Base-by-base conservation (phyloP, 2,329 filamentous ascomycete genomes). In the Mycocentrospora acerina region DNA sequence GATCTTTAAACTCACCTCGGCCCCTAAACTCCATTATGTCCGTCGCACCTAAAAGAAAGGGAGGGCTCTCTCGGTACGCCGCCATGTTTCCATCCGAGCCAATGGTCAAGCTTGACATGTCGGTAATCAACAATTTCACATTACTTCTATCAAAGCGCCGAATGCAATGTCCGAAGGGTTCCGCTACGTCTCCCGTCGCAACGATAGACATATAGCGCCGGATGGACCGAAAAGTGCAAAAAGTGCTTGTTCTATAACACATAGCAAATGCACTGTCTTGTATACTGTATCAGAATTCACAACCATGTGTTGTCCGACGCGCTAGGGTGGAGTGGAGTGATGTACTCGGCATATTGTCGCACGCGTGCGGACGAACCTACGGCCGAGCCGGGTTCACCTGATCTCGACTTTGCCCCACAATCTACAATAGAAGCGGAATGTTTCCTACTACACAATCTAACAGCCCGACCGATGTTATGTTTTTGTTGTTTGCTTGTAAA, bases 361-460 rank as follows among this genome's bases (percentile, higher is more conserved):
- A 22, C 33, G 18, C 34, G 29, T 46, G 42, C 60, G 60, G 60
- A 55, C 60, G 55, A 62, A 56, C 44, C 25, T 35, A 46, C 56
- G 57, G 51, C 53, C 57, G 58, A 59, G 22, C 33, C 48, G 36
- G 43, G 33, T 60, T 48, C 53, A 53, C 53, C 48, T 59, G 51
- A 40, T 48, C 47, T 53, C 48, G 44, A 38, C 39, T 44, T 36
- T 52, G 45, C 53, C 55, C 55, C 53, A 43, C 57, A 62, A 66
- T 64, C 55, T 52, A 43, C 57, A 62, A 66, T 64, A 60, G 63
- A 62, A 62, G 55, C 47, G 48, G 28, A 33, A 50, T 53, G 42
- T 39, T 46, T 45, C 47, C 57, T 53, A 34, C 30, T 43, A 46
- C 46, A 40, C 40, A 47, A 37, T 28, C 19, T 9, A 6, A 48